phyloP scores from a whole-genome alignment of 2,329 filamentous ascomycete genomes.

The Colletotrichum agaves region DNA sequence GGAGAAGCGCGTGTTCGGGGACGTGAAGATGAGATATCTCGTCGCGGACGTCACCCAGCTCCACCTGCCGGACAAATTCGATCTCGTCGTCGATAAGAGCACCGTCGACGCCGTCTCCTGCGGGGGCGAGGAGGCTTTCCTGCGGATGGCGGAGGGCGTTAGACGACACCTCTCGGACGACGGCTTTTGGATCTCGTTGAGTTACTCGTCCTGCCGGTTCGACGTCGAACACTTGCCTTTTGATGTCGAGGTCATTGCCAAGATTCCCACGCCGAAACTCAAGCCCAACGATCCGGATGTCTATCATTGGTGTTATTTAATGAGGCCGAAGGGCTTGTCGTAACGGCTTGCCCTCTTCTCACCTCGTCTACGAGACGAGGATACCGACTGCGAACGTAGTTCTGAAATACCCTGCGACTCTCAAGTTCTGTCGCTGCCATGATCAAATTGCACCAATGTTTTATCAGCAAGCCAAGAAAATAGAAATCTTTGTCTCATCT shows the following conservation, averaged over 20 bases:
- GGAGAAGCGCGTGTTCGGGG: constrained; percentile 54
- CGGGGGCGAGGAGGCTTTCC: constrained; percentile 51
- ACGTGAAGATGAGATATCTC: constrained; percentile 55
- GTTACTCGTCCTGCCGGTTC: constrained; percentile 57
- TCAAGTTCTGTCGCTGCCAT: not conserved
- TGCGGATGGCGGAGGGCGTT: constrained; percentile 52
- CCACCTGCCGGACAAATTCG: constrained; percentile 43
- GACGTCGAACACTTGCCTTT: constrained; percentile 52
- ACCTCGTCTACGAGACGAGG: not conserved
- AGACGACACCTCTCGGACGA: constrained; percentile 46
- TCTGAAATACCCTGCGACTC: not conserved
- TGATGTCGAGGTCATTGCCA: constrained; percentile 53
- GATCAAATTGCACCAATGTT: not conserved
- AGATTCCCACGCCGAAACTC: constrained; percentile 54
- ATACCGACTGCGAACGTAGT: not conserved
- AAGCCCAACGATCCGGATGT: constrained; percentile 57
- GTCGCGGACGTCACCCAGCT: constrained; percentile 59
- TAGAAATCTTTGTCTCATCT: not conserved
- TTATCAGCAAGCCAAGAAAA: not conserved
- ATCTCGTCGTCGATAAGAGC: constrained; percentile 61
- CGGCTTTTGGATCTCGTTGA: constrained; percentile 60
- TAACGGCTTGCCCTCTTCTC: not conserved
- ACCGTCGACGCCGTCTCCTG: constrained; percentile 61
- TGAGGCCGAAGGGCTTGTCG: constrained; percentile 45
- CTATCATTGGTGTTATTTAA: constrained; percentile 57